phyloP scores from a whole-genome alignment of 305 asterid genomes.

The Fraxinus platypoda region DNA sequence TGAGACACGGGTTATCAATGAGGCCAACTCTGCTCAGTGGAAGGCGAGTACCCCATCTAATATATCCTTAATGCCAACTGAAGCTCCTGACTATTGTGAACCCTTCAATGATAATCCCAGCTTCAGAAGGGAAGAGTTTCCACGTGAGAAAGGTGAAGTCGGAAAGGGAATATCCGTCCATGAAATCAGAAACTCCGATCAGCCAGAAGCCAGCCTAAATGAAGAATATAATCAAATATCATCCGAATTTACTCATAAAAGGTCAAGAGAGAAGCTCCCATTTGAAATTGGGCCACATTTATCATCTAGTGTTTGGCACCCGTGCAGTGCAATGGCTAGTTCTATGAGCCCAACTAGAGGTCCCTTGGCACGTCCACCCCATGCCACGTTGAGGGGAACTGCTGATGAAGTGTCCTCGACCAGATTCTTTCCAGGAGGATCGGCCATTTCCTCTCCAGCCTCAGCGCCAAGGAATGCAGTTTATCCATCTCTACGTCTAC shows the following conservation, averaged over 20 bases:
- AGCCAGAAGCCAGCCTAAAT: not conserved
- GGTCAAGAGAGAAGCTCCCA: not conserved
- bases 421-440: not conserved
- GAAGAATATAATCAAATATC: not conserved
- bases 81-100: not conserved
- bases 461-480: constrained; percentile 3
- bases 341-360: not conserved
- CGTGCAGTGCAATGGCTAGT: not conserved
- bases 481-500: not conserved
- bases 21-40: constrained; percentile 6
- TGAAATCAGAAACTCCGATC: not conserved
- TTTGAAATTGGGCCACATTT: not conserved
- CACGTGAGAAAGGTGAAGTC: not conserved
- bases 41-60: not conserved
- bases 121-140: not conserved
- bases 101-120: not conserved
- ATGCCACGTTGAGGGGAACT: not conserved
- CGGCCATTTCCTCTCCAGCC: not conserved
- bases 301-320: not conserved
- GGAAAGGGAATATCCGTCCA: not conserved
- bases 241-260: not conserved
- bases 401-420: not conserved
- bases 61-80: not conserved
- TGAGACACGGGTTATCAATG: not conserved
- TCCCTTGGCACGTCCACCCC: not conserved